These are phyloP conservation scores for Pyricularia grisea DNA, from an alignment of 2,329 filamentous ascomycete species.

Conservation along the genomic window DNA sequence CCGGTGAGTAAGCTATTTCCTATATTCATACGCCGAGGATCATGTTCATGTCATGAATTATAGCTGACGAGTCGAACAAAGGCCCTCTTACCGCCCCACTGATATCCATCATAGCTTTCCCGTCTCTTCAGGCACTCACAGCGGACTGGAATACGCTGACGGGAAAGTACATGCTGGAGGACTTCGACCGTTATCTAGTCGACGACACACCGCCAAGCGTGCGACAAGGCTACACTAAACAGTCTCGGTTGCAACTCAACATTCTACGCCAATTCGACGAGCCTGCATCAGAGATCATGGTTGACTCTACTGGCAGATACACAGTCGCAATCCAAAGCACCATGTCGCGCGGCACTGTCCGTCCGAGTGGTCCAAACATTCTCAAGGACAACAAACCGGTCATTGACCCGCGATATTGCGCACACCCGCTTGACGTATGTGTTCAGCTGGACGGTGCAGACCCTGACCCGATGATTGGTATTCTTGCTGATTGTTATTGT, in stretches of 20 bases:
- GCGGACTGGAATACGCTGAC: neutral
- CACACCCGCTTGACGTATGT: neutral
- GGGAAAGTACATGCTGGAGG: neutral
- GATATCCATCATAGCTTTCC: neutral
- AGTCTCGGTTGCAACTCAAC: neutral
- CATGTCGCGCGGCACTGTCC: constrained; percentile 20
- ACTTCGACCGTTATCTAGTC: neutral
- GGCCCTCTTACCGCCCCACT: neutral
- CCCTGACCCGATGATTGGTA: neutral
- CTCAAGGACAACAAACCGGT: constrained; percentile 16
- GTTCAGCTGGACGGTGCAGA: neutral
- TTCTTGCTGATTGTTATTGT: neutral
- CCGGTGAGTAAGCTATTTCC: neutral
- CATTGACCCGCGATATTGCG: constrained; percentile 22
- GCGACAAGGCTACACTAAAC: neutral
- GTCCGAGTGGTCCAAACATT: constrained; percentile 24
- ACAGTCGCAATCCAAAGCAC: constrained; percentile 7
- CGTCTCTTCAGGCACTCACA: neutral
- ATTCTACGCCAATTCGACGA: neutral
- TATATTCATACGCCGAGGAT: neutral
- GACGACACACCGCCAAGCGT: neutral
- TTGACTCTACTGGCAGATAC: neutral
- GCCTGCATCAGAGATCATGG: neutral
- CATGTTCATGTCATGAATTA: neutral
- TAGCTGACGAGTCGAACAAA: neutral